Evolutionary conservation across 129 eudicot species (phyloP).

Genomic region (Heracleum sosnowskyi): DNA sequence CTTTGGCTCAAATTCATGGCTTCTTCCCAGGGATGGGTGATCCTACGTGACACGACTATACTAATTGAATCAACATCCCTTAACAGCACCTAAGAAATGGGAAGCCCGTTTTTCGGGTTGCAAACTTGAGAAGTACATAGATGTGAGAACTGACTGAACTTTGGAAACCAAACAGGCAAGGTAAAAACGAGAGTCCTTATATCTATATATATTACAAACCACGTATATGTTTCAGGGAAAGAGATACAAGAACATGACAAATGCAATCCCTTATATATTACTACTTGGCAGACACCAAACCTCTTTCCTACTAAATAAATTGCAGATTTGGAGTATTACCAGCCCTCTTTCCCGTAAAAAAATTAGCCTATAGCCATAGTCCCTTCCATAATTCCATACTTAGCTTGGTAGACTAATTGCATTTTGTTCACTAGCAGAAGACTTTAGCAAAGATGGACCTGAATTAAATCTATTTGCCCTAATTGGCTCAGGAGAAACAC

Average conservation of each 20-base stretch:
- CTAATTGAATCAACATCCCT: too few relatives aligned
- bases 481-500: constrained; percentile 22
- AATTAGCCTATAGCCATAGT: background rate
- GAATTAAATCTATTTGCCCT: constrained; percentile 48
- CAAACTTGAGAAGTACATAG: too few relatives aligned
- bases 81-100: too few relatives aligned
- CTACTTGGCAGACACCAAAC: background rate
- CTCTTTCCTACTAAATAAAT: background rate
- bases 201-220: too few relatives aligned
- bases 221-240: background rate
- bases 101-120: too few relatives aligned
- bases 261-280: background rate
- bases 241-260: background rate
- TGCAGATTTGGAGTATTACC: background rate
- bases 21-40: too few relatives aligned
- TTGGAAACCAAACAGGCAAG: background rate
- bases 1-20: too few relatives aligned
- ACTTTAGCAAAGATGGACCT: constrained; percentile 20
- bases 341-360: constrained; percentile 3
- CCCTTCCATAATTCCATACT: too few relatives aligned
- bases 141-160: background rate
- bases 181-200: too few relatives aligned
- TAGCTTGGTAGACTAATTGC: constrained; percentile 25
- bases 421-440: constrained; percentile 31
- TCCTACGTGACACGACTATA: too few relatives aligned